Evolutionary conservation across 768 basidiomycete genomes (phyloP).

Genomic region (Lepiota brunneoincarnata): DNA sequence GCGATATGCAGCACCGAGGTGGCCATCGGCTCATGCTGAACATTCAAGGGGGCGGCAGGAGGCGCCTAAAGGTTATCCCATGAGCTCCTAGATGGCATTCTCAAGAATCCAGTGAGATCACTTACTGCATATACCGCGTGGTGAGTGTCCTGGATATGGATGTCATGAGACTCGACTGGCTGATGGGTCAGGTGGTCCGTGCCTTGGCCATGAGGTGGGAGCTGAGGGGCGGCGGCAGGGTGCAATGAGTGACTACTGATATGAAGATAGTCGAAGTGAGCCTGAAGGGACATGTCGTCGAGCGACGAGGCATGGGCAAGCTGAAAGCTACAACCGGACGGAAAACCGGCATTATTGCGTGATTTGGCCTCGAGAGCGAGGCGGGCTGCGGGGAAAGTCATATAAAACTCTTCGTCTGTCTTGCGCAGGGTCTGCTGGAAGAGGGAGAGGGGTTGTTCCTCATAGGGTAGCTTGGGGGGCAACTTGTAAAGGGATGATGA

Average conservation of each 20-base stretch:
- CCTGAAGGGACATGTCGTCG: no score
- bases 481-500: no score
- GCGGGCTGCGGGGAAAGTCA: conserved; percentile 18
- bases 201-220: no score
- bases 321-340: conserved; percentile 1
- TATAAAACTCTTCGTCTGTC: conserved; percentile 37
- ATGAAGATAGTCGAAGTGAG: not conserved
- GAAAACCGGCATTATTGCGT: not conserved
- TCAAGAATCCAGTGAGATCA: not conserved
- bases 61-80: no score
- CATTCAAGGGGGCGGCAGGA: no score
- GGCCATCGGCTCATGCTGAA: no score
- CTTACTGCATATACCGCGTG: not conserved
- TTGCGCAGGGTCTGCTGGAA: conserved; percentile 34
- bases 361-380: not conserved
- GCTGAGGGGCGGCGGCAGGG: not conserved
- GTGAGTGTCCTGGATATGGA: not conserved
- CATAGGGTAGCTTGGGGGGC: not conserved
- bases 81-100: not conserved
- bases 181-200: not conserved
- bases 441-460: not conserved
- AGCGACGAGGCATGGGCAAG: not conserved
- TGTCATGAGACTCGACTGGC: not conserved
- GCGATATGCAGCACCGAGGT: not conserved
- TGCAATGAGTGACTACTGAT: not conserved